Evolutionary conservation across 2,329 filamentous ascomycete species (phyloP), one percentile per base, ranked within the genome.

Genomic region (Ceratocystis harringtonii): DNA sequence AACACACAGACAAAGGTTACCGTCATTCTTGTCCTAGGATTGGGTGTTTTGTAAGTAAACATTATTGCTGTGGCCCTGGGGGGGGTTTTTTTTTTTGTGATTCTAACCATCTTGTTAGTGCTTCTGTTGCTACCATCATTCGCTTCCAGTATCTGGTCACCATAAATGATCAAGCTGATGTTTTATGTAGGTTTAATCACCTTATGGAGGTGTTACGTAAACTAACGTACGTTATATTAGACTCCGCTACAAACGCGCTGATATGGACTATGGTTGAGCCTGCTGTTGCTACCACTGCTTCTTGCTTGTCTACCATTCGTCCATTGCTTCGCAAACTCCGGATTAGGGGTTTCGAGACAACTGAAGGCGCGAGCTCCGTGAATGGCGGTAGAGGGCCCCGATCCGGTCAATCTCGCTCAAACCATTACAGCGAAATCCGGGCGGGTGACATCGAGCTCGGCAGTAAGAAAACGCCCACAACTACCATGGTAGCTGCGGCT

Each of bases 221-320:
- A 10, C 65, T 66, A 45, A 62, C 55, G 17, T 36, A 25, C 45
- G 15, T 6, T 43, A 12, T 19, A 62, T 28, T 52, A 64, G 79
- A 75, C 70, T 75, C 76, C 63, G 78, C 76, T 25, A 82, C 80
- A 3, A 74, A 81, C 67, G 76, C 80, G 44, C 80, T 81, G 76
- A 75, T 82, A 5, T 83, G 81, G 81, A 82, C 79, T 8, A 72
- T 83, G n/a, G 74, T 83, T 64, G 81, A 83, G 69, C 80, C 80
- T 1, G 80, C 80, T 5, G 77, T 83, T 25, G 80, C 80, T 67
- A 83, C 83, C 58, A 71, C 79, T 30, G 81, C 81, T 12, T 78
- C 80, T 1, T 81, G 79, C 67, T 73, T 83, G 10, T 79, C 79
- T 25, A 83, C 81, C 4, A 80, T 83, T 41, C 78, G 80, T 2